Percentiles rank a stretch among this genome's conserved stretches.
These are phyloP conservation scores for Candida gorgasii DNA, from an alignment of 805 yeast species.

Conservation along the genomic window DNA sequence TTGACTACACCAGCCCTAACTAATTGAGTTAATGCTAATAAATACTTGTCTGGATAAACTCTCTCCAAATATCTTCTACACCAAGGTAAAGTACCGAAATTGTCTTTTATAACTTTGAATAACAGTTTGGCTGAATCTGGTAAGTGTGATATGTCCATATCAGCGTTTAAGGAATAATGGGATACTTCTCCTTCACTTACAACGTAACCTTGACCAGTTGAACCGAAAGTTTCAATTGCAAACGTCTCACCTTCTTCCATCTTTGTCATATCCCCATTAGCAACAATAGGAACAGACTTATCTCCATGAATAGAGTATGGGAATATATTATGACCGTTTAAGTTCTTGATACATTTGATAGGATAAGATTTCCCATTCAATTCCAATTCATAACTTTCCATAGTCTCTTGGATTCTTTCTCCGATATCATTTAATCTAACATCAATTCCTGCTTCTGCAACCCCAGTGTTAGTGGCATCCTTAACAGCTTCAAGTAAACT, in stretches of 20 bases:
- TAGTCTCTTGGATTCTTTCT: slow-evolving; percentile 92
- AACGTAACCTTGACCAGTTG: slow-evolving; percentile 94
- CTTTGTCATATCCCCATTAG: slow-evolving; percentile 89
- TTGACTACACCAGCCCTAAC: slow-evolving; percentile 86
- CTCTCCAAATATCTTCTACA: slow-evolving; percentile 94
- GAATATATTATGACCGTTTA: slow-evolving; percentile 91
- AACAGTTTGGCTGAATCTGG: slow-evolving; percentile 70
- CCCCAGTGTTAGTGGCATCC: slow-evolving; percentile 93
- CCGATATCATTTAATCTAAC: slow-evolving; percentile 95
- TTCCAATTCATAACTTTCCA: slow-evolving; percentile 96
- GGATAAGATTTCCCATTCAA: slow-evolving; percentile 83
- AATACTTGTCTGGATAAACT: slow-evolving; percentile 87
- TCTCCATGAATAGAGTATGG: slow-evolving; percentile 90
- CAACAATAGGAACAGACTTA: slow-evolving; percentile 94
- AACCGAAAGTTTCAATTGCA: slow-evolving; percentile 97
- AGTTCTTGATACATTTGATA: slow-evolving; percentile 84
- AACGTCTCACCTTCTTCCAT: slow-evolving; percentile 99
- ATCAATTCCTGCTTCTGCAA: slow-evolving; percentile 91
- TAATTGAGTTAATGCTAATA: slow-evolving; percentile 80
- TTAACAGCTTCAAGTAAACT: slow-evolving; percentile 78
- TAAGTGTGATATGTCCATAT: slow-evolving; percentile 43
- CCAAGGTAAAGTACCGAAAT: slow-evolving; percentile 94
- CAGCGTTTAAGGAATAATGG: slow-evolving; percentile 75
- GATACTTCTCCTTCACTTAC: slow-evolving; percentile 87
- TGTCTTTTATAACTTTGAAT: slow-evolving; percentile 66